Evolutionary conservation across 306 rosid genomes (phyloP), one percentile per base, ranked within the genome.

Genomic region (Astragalus membranaceus): DNA sequence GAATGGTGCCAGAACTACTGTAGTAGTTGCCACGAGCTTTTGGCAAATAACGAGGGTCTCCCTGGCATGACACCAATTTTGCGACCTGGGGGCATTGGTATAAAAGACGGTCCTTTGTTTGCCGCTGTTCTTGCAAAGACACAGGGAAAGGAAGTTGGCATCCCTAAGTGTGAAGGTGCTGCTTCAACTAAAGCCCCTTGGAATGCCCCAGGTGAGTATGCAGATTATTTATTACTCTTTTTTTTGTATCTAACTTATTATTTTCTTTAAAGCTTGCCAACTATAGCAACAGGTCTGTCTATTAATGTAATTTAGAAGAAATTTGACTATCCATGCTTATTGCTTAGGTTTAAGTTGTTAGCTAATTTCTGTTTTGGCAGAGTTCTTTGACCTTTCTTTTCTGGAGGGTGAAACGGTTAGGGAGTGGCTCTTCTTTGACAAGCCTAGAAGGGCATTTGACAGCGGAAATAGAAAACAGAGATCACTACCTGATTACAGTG

Each of bases 361-460:
- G 39, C 17, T 32, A 36, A 73, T 36, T 69, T 68, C 12, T 39
- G 16, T 76, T 77, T 48, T 42, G 7, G 85, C 92, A 90, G 98
- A 92, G 64, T 88, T 90, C 47, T 92, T 92, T 81, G 92, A 92
- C 79, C 83, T 86, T 67, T 72, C 82, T 55, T 81, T 92, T 44
- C 79, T 90, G 61, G 90, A 85, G 79, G 96, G 96, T 29, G 98
- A 92, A 71, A 78, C 79, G 62, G 30, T 92, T 29, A 81, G 98
- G 85, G 98, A 92, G 81, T 92, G 98, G 98, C 98, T 92, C 56
- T 92, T 90, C 78, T 92, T 92, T 70, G 98, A 88, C 82, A 88
- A 92, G 88, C 96, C 98, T 58, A 85, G 96, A 75, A 80, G 96
- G 82, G 98, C 98, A 32, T 92, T 90, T 16, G 96, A 88, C 73